Base-by-base conservation (phyloP, 129 eudicot genomes). In the Centella asiatica region DNA sequence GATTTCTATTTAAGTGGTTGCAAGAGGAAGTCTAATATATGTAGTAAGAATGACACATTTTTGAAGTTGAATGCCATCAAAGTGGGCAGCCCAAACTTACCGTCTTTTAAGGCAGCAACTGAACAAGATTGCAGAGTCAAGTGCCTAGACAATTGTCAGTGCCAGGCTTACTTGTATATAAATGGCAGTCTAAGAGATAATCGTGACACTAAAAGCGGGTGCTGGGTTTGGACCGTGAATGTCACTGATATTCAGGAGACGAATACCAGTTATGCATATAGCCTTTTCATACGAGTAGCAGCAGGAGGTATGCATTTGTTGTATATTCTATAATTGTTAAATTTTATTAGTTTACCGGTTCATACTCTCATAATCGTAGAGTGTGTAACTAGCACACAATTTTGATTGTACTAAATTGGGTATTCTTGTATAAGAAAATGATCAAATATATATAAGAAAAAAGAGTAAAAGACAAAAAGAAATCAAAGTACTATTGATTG, bases 1-100 rank as follows among this genome's bases (percentile, higher is more conserved):
- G 32, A 20, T 3, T 45, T 45, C 47, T 72, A 79, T 1, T 34
- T 66, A 1, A 66, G 72, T 32, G 83, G 79, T 53, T 78, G 88
- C 70, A 40, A 19, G 19, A 63, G 77, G 66, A 65, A 39, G 59
- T 57, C 71, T 4, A 42, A 39, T 3, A 51, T 57, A 25, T 7
- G 25, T 20, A 14, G 37, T 15, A 23, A 17, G 0, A 64, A 37
- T 6, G 65, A 67, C n/a, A 24, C 5, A 7, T 68, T 74, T 65
- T 23, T 42, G 26, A 61, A 44, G 11, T 50, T 74, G 48, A 31
- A 60, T 19, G 37, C 42, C 33, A 54, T 63, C 40, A 71, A 53
- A 31, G 45, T 62, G 36, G 69, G 15, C 9, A 42, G 14, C 4
- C 13, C 59, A 24, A 29, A 53, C 12, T 53, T 0, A 17, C 58